Evolutionary conservation across 1,284 basidiomycete genomes (phyloP), one percentile per base, ranked within the genome.

Genomic region (Stereum hirsutum): DNA sequence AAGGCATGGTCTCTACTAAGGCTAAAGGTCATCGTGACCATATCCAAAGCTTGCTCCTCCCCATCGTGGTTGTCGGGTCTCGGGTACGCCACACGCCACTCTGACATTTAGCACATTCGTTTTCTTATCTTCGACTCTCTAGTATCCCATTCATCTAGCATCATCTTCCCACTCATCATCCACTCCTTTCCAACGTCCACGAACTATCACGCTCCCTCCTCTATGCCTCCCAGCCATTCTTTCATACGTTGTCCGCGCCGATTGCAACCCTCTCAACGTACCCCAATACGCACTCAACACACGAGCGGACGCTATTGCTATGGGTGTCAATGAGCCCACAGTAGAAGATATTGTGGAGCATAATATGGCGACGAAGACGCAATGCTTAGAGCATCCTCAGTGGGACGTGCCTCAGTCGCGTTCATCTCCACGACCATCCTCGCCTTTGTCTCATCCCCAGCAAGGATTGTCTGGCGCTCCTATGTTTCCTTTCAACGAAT

Each of bases 51-150:
- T 52, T 62, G 24, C 57, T 75, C 2, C 53, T 54, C 25, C 70
- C 74, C 21, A 65, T 67, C 45, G 64, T 67, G 4, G 64, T 74
- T 49, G 70, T 69, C 12, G 66, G 69, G 14, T 73, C 70, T 53
- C 63, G 64, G n/a, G 73, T 74, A 45, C 24, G 70, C 62, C 20
- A n/a, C n/a, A n/a, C n/a, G n/a, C n/a, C n/a, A n/a, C n/a, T n/a
- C n/a, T n/a, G n/a, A n/a, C n/a, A n/a, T n/a, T n/a, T n/a, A n/a
- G n/a, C n/a, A n/a, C n/a, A n/a, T 15, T 11, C 34, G 10, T 14
- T 28, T 26, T 24, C 20, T 27, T n/a, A n/a, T 37, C 2, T 19
- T 19, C n/a, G 23, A 11, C 39, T 30, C 33, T 31, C 33, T 36
- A 19, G 28, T 34, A 27, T 45, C 32, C 28, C n/a, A 8, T 51